Conservation (phyloP, 768 basidiomycete genomes). For the Pleurotus salmoneostramineus region DNA sequence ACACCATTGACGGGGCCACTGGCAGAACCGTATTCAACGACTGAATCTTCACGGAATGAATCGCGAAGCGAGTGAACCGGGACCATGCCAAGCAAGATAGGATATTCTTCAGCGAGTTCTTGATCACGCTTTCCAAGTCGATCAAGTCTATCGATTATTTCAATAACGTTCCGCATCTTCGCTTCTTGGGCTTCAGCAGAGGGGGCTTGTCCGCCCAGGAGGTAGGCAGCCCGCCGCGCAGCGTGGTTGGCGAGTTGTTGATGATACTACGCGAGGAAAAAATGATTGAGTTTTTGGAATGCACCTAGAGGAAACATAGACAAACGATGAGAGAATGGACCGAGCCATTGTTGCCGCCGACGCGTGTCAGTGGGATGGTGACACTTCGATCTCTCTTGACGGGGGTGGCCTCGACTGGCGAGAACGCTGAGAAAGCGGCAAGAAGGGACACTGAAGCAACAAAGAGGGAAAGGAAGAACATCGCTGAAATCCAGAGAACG, state of each 20-base stretch:
- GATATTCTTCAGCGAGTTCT: background rate
- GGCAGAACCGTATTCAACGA: no score
- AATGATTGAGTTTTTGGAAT: no score
- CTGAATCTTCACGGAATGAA: no score
- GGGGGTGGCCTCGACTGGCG: background rate
- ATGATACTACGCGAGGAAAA: constrained; percentile 36
- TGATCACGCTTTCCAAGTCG: constrained; percentile 35
- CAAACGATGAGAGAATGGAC: background rate
- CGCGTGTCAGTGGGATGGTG: background rate
- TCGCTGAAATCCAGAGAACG: background rate
- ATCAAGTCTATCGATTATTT: background rate
- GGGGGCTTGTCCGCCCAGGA: constrained; percentile 58
- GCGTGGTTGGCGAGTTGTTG: constrained; percentile 71
- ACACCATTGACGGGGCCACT: background rate
- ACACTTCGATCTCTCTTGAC: background rate
- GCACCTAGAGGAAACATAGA: background rate
- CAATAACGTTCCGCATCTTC: background rate
- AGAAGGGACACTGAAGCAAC: background rate
- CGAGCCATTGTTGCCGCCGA: background rate
- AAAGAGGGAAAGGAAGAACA: background rate
- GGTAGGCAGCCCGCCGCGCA: constrained; percentile 59
- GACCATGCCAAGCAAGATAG: background rate
- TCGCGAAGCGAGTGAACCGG: background rate
- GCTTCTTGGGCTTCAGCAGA: constrained; percentile 38
- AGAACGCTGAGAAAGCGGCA: background rate